Conservation (phyloP, 257 asterid genomes). For the Nicotiana noctiflora region DNA sequence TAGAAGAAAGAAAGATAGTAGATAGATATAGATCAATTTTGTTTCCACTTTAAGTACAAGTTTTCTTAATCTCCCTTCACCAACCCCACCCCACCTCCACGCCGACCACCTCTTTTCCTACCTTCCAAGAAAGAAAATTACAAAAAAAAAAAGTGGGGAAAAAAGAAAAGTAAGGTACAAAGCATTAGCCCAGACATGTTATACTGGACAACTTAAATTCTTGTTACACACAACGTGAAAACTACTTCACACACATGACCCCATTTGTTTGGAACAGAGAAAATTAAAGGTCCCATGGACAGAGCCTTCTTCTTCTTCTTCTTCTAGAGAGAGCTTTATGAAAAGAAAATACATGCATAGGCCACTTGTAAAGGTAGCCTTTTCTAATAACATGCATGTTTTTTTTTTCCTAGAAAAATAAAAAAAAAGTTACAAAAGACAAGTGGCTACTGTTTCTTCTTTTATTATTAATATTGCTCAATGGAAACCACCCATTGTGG, state of each 20-base stretch:
- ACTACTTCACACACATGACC: neutral
- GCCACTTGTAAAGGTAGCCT: slow-evolving; percentile 6
- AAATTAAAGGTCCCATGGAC: neutral
- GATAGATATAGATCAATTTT: neutral
- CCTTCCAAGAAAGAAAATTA: slow-evolving; percentile 2
- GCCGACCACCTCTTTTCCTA: neutral
- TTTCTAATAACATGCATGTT: neutral
- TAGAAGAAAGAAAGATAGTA: neutral
- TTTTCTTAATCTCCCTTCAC: neutral
- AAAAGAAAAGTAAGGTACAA: neutral
- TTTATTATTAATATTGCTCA: neutral
- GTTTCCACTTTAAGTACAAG: neutral
- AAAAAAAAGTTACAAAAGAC: neutral
- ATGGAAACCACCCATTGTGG: slow-evolving; percentile 9
- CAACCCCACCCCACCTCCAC: neutral
- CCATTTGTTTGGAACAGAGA: slow-evolving; percentile 1
- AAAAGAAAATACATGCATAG: neutral
- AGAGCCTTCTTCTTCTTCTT: neutral
- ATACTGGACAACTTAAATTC: neutral
- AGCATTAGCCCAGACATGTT: slow-evolving; percentile 2
- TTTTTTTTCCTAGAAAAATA: neutral
- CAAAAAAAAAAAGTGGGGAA: neutral
- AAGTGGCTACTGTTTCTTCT: neutral
- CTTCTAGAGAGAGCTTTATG: neutral
- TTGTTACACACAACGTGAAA: slow-evolving; percentile 9